A percentile compares a stretch with the other conserved stretches of the same genome.
Conservation (phyloP, 1,284 basidiomycete genomes). For the Ganoderma leucocontextum region DNA sequence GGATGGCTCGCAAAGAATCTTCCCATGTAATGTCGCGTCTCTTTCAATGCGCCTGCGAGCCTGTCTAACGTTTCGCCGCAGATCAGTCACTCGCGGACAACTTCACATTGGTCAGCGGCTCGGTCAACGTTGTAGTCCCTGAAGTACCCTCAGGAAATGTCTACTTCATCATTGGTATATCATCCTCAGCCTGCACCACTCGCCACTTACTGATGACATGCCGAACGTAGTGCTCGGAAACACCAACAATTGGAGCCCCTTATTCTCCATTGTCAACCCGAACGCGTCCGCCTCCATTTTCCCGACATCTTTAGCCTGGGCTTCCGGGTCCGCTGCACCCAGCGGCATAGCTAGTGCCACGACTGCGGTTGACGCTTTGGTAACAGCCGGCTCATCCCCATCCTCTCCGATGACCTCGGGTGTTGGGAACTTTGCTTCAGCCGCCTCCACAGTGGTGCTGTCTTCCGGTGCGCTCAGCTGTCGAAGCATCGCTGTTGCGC, state of each 20-base stretch:
- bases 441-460: background rate
- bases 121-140: conserved; percentile 2
- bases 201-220: background rate
- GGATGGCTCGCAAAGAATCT: background rate
- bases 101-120: conserved; percentile 4
- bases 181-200: background rate
- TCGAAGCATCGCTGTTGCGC: background rate
- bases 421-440: background rate
- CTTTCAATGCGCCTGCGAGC: background rate
- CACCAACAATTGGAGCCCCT: conserved; percentile 1
- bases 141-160: background rate
- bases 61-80: background rate
- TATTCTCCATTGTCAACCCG: background rate
- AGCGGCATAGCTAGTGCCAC: background rate
- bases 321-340: conserved; percentile 3
- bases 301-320: background rate
- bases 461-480: background rate
- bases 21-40: background rate
- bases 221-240: conserved; percentile 1
- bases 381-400: background rate
- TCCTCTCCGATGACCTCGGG: background rate
- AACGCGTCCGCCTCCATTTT: background rate
- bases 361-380: background rate
- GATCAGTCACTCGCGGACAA: background rate
- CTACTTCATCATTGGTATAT: background rate